phyloP scores from a whole-genome alignment of 73 alveolate species.

The Symbiodinium pilosum region DNA sequence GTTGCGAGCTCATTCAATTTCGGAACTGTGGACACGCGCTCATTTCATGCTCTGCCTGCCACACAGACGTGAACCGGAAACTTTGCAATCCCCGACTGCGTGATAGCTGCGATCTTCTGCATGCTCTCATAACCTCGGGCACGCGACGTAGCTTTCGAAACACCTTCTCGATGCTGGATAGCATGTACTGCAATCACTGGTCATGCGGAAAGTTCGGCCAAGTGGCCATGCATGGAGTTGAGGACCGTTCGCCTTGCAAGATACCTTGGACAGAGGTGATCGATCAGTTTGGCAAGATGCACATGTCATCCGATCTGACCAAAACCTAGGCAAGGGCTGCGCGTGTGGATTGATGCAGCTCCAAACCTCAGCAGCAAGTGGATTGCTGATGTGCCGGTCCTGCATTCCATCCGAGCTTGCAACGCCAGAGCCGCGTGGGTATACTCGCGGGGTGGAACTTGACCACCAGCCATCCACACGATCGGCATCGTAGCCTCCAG shows the following conservation, averaged over 20 bases:
- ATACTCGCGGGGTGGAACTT: slow-evolving; percentile 47
- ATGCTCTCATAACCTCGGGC: slow-evolving; percentile 35
- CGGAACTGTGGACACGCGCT: not conserved
- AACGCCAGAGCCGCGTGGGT: not conserved
- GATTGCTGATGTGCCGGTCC: too few species aligned
- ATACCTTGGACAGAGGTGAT: slow-evolving; percentile 17
- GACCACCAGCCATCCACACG: slow-evolving; percentile 80
- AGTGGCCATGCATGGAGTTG: slow-evolving; percentile 54
- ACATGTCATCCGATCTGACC: not conserved
- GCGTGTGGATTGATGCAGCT: slow-evolving; percentile 78
- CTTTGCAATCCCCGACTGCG: not conserved
- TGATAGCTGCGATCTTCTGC: slow-evolving; percentile 40
- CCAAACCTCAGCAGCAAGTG: not conserved
- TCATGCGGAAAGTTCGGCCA: too few species aligned
- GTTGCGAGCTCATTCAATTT: too few species aligned
- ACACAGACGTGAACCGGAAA: slow-evolving; percentile 55
- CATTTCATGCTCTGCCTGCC: not conserved
- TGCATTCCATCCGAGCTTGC: too few species aligned
- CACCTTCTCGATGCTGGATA: not conserved
- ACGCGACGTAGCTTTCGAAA: not conserved
- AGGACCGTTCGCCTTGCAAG: slow-evolving; percentile 75
- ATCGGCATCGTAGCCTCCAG: slow-evolving; percentile 65
- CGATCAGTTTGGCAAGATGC: too few species aligned
- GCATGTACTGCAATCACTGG: not conserved
- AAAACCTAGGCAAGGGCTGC: not conserved